These are phyloP conservation scores for Kockiozyma suomiensis DNA, from an alignment of 805 yeast species.

Conservation along the genomic window DNA sequence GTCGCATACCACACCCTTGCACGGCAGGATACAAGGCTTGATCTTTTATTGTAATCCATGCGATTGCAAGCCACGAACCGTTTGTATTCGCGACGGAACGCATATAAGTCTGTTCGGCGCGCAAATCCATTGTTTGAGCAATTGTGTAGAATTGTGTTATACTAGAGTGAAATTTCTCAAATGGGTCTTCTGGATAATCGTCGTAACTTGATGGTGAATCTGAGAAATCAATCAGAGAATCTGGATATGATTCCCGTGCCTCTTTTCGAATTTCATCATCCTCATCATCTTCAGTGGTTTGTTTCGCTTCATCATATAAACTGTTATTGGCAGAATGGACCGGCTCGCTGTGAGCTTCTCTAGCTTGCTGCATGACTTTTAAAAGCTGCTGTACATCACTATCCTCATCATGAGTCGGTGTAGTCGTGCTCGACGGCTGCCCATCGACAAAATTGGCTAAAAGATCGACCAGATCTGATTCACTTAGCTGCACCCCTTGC, in stretches of 20 bases:
- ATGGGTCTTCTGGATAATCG: neutral
- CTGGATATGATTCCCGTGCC: slow-evolving; percentile 3
- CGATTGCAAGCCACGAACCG: slow-evolving; percentile 18
- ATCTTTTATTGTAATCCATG: slow-evolving; percentile 28
- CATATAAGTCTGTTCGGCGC: slow-evolving; percentile 27
- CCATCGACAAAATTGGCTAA: slow-evolving; percentile 5
- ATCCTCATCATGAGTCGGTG: neutral
- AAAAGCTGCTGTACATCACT: neutral
- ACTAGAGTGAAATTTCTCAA: slow-evolving; percentile 4
- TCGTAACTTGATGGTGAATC: slow-evolving; percentile 1
- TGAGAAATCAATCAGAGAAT: slow-evolving; percentile 10
- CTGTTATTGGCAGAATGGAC: too few relatives aligned
- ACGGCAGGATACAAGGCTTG: slow-evolving; percentile 31
- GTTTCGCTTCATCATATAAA: neutral
- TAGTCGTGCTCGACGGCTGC: neutral
- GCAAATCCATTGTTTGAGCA: slow-evolving; percentile 23
- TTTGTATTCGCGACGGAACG: slow-evolving; percentile 22
- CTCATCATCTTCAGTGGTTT: neutral
- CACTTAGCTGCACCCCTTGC: slow-evolving; percentile 16
- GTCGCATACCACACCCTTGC: slow-evolving; percentile 30
- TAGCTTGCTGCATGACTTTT: neutral
- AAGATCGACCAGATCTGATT: slow-evolving; percentile 6
- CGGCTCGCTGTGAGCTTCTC: neutral
- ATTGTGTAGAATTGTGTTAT: slow-evolving; percentile 7
- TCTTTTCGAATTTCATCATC: neutral